Percentiles rank a stretch among this genome's conserved stretches.
Conservation (phyloP, 805 yeast species). For the Yarrowia porcina region DNA sequence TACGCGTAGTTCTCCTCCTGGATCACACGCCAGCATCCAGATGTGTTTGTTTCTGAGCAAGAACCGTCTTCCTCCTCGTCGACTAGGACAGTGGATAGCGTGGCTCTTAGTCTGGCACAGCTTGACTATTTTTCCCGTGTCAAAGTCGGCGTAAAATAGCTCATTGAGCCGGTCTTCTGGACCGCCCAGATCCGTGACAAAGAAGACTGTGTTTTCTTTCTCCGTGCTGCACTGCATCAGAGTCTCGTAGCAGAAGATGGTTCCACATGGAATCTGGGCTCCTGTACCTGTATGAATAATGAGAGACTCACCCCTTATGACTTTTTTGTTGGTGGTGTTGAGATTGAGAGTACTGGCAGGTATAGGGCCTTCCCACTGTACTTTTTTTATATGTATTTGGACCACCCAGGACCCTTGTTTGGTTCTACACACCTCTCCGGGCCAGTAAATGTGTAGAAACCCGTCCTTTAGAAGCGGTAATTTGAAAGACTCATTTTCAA, state of each 20-base stretch:
- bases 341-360: neutral
- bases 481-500: neutral
- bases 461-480: neutral
- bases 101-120: slow-evolving; percentile 9
- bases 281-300: neutral
- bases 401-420: neutral
- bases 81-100: slow-evolving; percentile 1
- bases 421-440: neutral
- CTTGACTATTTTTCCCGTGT: neutral
- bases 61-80: neutral
- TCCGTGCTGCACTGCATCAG: slow-evolving; percentile 10
- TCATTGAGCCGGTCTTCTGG: neutral
- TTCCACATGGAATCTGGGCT: neutral
- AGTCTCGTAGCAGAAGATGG: slow-evolving; percentile 9
- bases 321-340: neutral
- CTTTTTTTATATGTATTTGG: slow-evolving; percentile 1
- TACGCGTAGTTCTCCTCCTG: neutral
- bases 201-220: neutral
- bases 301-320: neutral
- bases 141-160: neutral
- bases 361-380: neutral
- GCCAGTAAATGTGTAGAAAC: slow-evolving; percentile 2
- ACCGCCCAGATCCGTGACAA: neutral
- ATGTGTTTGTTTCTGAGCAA: neutral
- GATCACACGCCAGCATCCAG: slow-evolving; percentile 6